Percentiles rank a stretch among this genome's conserved stretches.
Evolutionary conservation across 139 green algal species (phyloP).

Genomic region (Mychonastes homosphaera): DNA sequence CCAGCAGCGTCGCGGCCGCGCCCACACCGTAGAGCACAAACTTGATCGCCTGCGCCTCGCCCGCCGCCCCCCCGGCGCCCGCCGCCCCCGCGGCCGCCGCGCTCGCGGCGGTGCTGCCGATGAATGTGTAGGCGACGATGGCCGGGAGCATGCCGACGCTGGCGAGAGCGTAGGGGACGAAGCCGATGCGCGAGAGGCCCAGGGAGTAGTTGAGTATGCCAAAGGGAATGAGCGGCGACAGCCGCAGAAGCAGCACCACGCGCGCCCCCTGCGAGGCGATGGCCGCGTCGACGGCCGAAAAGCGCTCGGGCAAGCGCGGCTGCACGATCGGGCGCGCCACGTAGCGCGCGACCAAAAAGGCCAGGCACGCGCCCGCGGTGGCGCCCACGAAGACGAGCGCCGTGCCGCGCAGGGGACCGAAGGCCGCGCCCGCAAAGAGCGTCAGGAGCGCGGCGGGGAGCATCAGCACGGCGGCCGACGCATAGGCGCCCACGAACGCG

Average conservation of each 20-base stretch:
- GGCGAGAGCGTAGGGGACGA: constrained; percentile 61
- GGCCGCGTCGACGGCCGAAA: constrained; percentile 35
- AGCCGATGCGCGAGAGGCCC: not conserved
- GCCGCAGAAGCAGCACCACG: constrained; percentile 61
- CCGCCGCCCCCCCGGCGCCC: constrained; percentile 4
- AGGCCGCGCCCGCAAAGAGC: constrained; percentile 13
- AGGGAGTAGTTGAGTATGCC: constrained; percentile 1
- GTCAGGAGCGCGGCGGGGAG: constrained; percentile 62
- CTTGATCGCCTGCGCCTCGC: constrained; percentile 9
- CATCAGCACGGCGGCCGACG: constrained; percentile 48
- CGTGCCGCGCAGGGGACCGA: constrained; percentile 48
- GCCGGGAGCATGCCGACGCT: constrained; percentile 74
- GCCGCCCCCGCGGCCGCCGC: constrained; percentile 39
- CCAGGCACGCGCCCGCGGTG: constrained; percentile 41
- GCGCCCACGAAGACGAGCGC: constrained; percentile 48
- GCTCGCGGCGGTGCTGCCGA: constrained; percentile 48
- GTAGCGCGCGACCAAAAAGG: constrained; percentile 59
- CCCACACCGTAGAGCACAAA: constrained; percentile 48
- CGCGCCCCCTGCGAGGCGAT: constrained; percentile 32
- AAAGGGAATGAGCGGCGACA: constrained; percentile 66
- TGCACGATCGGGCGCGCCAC: constrained; percentile 43
- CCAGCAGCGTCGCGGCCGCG: constrained; percentile 42
- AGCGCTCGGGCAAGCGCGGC: constrained; percentile 20
- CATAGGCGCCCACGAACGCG: constrained; percentile 54
- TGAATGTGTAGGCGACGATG: constrained; percentile 67